Evolutionary conservation across 345 rosid species (phyloP), one percentile per base, ranked within the genome.

Genomic region (Sonneratia caseolaris): DNA sequence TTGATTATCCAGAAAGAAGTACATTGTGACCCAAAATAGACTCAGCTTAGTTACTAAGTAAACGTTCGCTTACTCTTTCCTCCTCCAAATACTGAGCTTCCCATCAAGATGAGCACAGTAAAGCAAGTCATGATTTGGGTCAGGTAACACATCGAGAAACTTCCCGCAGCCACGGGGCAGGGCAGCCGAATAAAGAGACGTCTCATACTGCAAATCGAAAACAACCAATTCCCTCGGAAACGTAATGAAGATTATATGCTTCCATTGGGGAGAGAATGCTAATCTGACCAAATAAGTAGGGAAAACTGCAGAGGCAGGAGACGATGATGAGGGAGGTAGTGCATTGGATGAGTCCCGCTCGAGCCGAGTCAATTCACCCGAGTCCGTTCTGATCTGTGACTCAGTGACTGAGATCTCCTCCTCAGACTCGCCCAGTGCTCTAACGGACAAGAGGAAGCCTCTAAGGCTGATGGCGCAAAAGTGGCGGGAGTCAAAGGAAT

Each of bases 31-130:
- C 22, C 9, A 7, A 21, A 21, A 37, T 45, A n/a, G 0, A 43
- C 9, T 9, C 24, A 48, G 22, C 19, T 21, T 67, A 9, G 68
- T 18, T 45, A 40, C 10, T 49, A 57, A 68, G 37, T 32, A 55
- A 72, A 16, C 11, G 22, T 27, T 13, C 24, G 59, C 90, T 78
- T 86, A 94, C 98, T 88, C 95, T 82, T 91, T 88, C 36, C 93
- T 86, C 67, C 85, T 87, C 99, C 97, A 95, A 68, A 91, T 84
- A 82, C 96, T 95, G 83, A 95, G 88, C 82, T 74, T 87, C 53
- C 99, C 97, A 75, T 95, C 99, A 18, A 92, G 76, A 72, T 95
- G 97, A 73, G 90, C 96, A 76, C 97, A 95, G 64, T 86, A 92
- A 27, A 95, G 85, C 80, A 89, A 79, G 76, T 87, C 96, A 65